Base-by-base conservation (phyloP, 495 filamentous ascomycete genomes). In the Achaetomiella virescens region DNA sequence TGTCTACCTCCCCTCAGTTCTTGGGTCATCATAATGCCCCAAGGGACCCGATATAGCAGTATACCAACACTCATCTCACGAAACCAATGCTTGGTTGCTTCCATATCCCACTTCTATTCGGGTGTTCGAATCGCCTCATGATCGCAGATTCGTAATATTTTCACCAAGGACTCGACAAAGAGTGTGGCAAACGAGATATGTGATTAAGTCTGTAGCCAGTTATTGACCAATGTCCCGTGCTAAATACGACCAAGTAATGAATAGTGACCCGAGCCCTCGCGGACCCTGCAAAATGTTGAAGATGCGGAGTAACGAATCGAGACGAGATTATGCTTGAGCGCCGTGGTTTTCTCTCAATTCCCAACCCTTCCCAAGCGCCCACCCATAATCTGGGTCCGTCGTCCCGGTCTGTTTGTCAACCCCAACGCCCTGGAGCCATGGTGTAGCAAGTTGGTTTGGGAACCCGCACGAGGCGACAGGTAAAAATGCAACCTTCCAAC, bases 261-360 rank as follows among this genome's bases (percentile, higher is more conserved):
- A 48, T 47, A 15, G 53, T 44, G 25, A 33, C 49, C 53, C 24
- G 50, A 46, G 42, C 31, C 45, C 33, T 40, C 5, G 24, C 52
- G 20, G 21, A 18, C 35, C 48, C 27, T 48, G 48, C 43, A 35
- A 55, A 61, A 63, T 63, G 36, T 59, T 57, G 58, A 63, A 63
- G 42, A 58, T 64, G 48, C 21, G 40, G 47, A 24, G 48, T 55
- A 45, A 52, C 40, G 55, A 48, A 48, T 51, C 43, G 44, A 52
- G 57, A 49, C 41, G 61, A 59, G 55, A 56, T 61, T 49, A 40
- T 61, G 42, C 40, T 42, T 8, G n/a, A 31, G 15, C 25, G 38
- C 31, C 27, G 18, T 55, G 52, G 38, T 31, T 44, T 33, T 41
- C 45, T 25, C 17, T 42, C 37, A 3, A 6, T 11, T n/a, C 35